Conservation (phyloP, 208 protist genomes). For the Trypanosoma vivax region DNA sequence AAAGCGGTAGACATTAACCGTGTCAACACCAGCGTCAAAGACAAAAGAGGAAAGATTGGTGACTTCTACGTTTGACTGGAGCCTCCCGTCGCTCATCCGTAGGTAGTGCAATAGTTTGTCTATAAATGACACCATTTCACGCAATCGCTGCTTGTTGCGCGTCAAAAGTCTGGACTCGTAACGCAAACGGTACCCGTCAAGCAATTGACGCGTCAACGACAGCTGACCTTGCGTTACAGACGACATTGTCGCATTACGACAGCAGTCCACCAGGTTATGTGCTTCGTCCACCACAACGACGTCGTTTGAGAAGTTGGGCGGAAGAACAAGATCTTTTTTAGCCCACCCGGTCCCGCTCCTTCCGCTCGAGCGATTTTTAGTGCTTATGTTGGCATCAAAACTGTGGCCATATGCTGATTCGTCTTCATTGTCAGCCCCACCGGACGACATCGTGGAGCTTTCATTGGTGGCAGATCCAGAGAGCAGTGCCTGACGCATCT, state of each 20-base stretch:
- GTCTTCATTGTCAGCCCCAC: neutral
- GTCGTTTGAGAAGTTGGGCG: conserved; percentile 60
- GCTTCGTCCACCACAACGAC: conserved; percentile 94
- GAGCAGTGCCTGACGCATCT: conserved; percentile 56
- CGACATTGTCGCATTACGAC: conserved; percentile 73
- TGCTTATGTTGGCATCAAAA: neutral
- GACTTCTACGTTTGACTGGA: neutral
- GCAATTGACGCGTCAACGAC: conserved; percentile 21
- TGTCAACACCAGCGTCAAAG: conserved; percentile 71
- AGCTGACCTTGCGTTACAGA: conserved; percentile 40
- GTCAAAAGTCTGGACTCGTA: conserved; percentile 80
- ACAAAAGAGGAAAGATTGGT: conserved; percentile 42
- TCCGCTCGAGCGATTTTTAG: conserved; percentile 11
- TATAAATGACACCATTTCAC: conserved; percentile 72
- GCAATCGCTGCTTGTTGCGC: conserved; percentile 83
- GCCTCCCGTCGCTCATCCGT: conserved; percentile 2
- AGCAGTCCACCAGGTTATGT: conserved; percentile 93
- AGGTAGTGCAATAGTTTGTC: conserved; percentile 24
- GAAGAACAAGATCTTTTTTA: conserved; percentile 7
- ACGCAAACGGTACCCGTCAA: conserved; percentile 56
- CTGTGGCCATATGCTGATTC: neutral
- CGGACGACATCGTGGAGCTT: neutral
- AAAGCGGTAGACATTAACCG: conserved; percentile 61
- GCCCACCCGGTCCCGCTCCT: conserved; percentile 21
- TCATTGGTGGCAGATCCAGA: conserved; percentile 50